These are phyloP conservation scores for Eimeria tenella DNA, from an alignment of 169 alveolate genomes.

Conservation along the genomic window DNA sequence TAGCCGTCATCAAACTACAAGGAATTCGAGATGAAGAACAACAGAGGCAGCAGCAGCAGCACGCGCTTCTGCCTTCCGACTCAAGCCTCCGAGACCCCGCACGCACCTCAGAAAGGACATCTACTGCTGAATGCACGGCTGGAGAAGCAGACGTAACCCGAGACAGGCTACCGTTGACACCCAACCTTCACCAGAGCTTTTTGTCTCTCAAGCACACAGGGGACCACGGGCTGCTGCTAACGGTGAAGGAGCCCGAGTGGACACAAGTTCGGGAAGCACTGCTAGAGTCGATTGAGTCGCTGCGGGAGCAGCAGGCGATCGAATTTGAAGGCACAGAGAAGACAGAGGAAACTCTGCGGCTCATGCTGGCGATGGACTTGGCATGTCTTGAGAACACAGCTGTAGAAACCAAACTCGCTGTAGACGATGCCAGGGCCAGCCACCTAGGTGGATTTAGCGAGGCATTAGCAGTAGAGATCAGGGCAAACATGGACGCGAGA, in stretches of 20 bases:
- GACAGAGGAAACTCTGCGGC: neutral
- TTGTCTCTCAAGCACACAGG: neutral
- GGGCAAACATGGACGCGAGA: neutral
- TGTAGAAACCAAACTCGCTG: neutral
- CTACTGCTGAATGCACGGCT: neutral
- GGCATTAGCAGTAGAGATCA: neutral
- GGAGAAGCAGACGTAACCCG: neutral
- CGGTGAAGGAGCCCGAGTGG: neutral
- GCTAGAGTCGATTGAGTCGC: neutral
- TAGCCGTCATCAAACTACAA: neutral
- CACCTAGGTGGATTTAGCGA: neutral
- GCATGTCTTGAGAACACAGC: conserved; percentile 33
- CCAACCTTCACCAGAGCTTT: neutral
- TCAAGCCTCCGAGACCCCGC: neutral
- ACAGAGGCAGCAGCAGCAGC: neutral
- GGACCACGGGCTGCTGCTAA: neutral
- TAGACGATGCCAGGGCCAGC: neutral
- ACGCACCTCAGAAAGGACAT: neutral
- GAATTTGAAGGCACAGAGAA: neutral
- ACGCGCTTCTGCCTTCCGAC: neutral
- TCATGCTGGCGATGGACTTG: conserved; percentile 53
- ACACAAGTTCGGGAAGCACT: neutral
- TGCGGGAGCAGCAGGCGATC: neutral
- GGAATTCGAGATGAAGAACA: neutral
- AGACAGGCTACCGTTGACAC: neutral